Evolutionary conservation across 441 rosid genomes (phyloP).

Genomic region (Populus hybrid): DNA sequence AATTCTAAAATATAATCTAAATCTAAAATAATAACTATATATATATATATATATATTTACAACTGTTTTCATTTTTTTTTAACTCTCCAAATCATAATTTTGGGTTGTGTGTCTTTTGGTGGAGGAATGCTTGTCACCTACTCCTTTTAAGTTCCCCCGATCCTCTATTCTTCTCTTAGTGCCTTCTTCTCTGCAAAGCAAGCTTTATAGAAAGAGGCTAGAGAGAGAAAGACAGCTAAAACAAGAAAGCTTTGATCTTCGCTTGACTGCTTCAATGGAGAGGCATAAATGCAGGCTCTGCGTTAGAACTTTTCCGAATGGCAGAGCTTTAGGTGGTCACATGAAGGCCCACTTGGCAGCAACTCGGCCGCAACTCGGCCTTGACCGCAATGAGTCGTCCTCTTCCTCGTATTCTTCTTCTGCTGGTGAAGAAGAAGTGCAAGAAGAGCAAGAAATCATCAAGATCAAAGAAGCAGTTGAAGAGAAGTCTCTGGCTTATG

Average conservation of each 20-base stretch:
- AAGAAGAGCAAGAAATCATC: slow-evolving; percentile 14
- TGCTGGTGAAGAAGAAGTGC: slow-evolving; percentile 28
- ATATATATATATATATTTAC: not conserved
- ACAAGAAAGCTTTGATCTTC: slow-evolving; percentile 21
- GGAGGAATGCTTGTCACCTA: slow-evolving; percentile 96
- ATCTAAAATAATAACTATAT: not conserved
- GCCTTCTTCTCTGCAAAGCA: not conserved
- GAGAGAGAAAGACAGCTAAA: slow-evolving; percentile 16
- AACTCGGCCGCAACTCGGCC: slow-evolving; percentile 26
- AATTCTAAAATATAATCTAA: not conserved
- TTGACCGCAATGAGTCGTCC: slow-evolving; percentile 32
- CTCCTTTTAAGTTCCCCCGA: slow-evolving; percentile 68
- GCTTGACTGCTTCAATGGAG: slow-evolving; percentile 55
- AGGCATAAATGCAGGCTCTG: slow-evolving; percentile 87
- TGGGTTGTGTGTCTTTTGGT: slow-evolving; percentile 60
- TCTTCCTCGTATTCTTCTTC: slow-evolving; percentile 56
- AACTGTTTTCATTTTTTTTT: slow-evolving; percentile 14
- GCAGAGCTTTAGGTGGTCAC: slow-evolving; percentile 93
- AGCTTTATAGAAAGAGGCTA: slow-evolving; percentile 22
- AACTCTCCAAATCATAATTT: slow-evolving; percentile 27
- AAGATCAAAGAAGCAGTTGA: slow-evolving; percentile 23
- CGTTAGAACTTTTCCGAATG: slow-evolving; percentile 61
- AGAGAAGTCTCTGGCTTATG: slow-evolving; percentile 45
- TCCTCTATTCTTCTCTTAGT: slow-evolving; percentile 26
- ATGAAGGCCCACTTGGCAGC: slow-evolving; percentile 82